These are phyloP conservation scores for Deuterostichococcus epilithicus DNA, from an alignment of 139 green algal genomes.

Conservation along the genomic window DNA sequence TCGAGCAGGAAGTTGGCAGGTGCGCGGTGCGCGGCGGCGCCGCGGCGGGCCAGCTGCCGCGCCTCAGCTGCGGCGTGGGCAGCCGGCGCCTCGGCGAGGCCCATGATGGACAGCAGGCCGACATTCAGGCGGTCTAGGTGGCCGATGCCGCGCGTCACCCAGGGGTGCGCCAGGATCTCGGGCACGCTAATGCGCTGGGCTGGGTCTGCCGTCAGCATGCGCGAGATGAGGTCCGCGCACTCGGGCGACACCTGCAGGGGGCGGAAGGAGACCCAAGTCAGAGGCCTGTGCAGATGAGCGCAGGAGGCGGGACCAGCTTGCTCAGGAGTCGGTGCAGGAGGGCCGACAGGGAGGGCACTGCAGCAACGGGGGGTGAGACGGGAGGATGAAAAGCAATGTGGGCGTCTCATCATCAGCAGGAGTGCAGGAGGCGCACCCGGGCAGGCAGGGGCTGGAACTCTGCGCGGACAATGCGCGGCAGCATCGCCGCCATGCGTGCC, in stretches of 20 bases:
- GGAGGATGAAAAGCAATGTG: not conserved
- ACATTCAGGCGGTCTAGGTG: constrained; percentile 17
- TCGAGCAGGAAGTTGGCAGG: no score
- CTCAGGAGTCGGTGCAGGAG: no score
- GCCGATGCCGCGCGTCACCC: constrained; percentile 22
- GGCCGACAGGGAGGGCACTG: constrained; percentile 44
- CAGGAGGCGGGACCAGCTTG: no score
- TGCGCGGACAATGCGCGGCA: constrained; percentile 16
- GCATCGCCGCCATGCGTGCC: constrained; percentile 10
- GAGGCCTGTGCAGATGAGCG: constrained; percentile 12
- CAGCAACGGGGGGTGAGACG: constrained; percentile 12
- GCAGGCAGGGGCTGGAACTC: constrained; percentile 2
- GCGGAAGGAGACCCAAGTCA: constrained; percentile 7
- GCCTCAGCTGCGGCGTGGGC: no score
- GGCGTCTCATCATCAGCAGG: not conserved
- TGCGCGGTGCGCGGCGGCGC: no score
- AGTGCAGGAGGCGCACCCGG: constrained; percentile 43
- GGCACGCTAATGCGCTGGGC: constrained; percentile 28
- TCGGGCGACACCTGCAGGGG: not conserved
- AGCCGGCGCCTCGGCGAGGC: not conserved
- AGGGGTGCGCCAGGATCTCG: constrained; percentile 44
- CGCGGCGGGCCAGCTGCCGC: not conserved
- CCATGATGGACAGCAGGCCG: not conserved
- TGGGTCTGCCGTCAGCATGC: constrained; percentile 66
- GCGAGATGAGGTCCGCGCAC: constrained; percentile 43